Conservation (phyloP, 768 basidiomycete species). For the Suillus sp. region DNA sequence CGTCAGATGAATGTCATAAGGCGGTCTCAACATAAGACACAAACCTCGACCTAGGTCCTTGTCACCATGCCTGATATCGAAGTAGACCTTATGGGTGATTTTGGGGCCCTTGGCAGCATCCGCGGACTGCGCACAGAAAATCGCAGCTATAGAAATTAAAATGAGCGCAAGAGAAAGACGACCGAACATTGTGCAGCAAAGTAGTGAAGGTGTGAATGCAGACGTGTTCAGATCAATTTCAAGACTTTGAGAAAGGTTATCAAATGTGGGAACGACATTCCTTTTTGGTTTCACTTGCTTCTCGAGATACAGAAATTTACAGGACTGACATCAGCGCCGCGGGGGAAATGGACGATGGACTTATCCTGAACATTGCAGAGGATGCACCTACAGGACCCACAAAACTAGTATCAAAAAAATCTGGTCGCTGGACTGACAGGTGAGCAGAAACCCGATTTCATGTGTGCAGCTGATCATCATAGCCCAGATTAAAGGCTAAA, state of each 20-base stretch:
- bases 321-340: neutral
- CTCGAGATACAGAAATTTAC: neutral
- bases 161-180: slow-evolving; percentile 63
- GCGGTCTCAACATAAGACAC: slow-evolving; percentile 22
- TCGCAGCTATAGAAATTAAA: slow-evolving; percentile 61
- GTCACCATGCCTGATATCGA: slow-evolving; percentile 93
- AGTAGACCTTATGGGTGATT: slow-evolving; percentile 92
- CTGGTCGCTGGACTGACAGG: slow-evolving; percentile 81
- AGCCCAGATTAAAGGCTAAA: slow-evolving; percentile 69
- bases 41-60: slow-evolving; percentile 79
- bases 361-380: slow-evolving; percentile 71
- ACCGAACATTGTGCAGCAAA: slow-evolving; percentile 48
- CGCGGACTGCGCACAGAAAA: slow-evolving; percentile 70
- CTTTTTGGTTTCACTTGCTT: slow-evolving; percentile 16
- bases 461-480: slow-evolving; percentile 1
- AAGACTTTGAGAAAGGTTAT: slow-evolving; percentile 11
- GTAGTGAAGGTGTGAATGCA: slow-evolving; percentile 22
- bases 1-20: neutral
- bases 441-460: slow-evolving; percentile 33
- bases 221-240: slow-evolving; percentile 25
- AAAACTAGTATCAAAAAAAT: slow-evolving; percentile 45
- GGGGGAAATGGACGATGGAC: slow-evolving; percentile 63
- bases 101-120: slow-evolving; percentile 86
- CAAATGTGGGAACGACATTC: slow-evolving; percentile 27
- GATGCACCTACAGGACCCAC: slow-evolving; percentile 35